A percentile compares a stretch with the other conserved stretches of the same genome.
Evolutionary conservation across 2,329 filamentous ascomycete genomes (phyloP).

Genomic region (Exophiala phaeomuriformis): DNA sequence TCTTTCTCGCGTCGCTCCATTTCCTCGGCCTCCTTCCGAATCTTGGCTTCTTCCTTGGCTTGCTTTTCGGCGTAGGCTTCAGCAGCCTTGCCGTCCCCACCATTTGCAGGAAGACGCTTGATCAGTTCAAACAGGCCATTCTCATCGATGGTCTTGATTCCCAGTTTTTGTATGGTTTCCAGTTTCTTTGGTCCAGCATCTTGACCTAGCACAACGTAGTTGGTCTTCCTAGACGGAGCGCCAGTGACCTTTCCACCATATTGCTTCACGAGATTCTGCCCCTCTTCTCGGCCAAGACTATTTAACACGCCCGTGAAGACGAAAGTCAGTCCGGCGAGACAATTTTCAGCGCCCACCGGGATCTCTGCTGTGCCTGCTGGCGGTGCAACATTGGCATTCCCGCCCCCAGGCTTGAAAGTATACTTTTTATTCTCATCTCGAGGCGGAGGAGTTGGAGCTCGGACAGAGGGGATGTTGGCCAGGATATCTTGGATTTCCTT

Average conservation of each 20-base stretch:
- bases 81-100: constrained; percentile 80
- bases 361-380: constrained; percentile 61
- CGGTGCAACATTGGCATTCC: constrained; percentile 55
- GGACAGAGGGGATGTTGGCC: constrained; percentile 74
- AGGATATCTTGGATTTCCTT: constrained; percentile 74
- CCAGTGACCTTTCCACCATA: constrained; percentile 87
- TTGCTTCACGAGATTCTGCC: constrained; percentile 75
- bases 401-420: constrained; percentile 31
- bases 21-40: constrained; percentile 69
- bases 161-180: constrained; percentile 69
- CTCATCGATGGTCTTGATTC: constrained; percentile 89
- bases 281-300: constrained; percentile 75
- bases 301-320: constrained; percentile 90
- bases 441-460: constrained; percentile 74
- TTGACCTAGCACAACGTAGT: constrained; percentile 79
- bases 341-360: constrained; percentile 79
- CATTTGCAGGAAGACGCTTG: constrained; percentile 69
- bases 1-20: constrained; percentile 74
- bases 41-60: constrained; percentile 73
- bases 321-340: constrained; percentile 79
- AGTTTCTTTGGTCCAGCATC: constrained; percentile 94
- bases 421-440: constrained; percentile 66
- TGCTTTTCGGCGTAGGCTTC: constrained; percentile 79
- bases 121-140: constrained; percentile 86
- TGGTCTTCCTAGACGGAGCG: constrained; percentile 86